Conservation (phyloP, 768 basidiomycete species). For the Lactarius sp. region DNA sequence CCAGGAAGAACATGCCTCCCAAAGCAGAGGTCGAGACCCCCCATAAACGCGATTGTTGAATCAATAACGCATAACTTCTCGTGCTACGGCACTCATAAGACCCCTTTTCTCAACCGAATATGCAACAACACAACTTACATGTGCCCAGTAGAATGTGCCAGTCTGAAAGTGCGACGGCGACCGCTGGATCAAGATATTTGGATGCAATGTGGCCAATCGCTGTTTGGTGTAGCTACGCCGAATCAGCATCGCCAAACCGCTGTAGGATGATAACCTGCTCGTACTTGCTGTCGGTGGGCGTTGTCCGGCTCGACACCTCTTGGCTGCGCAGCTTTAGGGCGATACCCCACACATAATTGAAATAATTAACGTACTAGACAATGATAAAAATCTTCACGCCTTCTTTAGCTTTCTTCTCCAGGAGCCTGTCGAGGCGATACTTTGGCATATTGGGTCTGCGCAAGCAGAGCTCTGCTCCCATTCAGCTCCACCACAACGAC, state of each 20-base stretch:
- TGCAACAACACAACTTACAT: conserved; percentile 48
- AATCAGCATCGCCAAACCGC: neutral
- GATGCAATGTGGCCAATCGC: conserved; percentile 69
- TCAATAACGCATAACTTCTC: conserved; percentile 98
- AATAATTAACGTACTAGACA: conserved; percentile 60
- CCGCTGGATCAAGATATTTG: conserved; percentile 93
- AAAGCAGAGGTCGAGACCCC: conserved; percentile 92
- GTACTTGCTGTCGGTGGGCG: conserved; percentile 89
- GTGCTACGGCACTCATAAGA: conserved; percentile 49
- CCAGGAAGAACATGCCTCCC: conserved; percentile 48
- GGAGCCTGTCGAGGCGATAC: conserved; percentile 80
- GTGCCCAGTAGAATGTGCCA: conserved; percentile 98
- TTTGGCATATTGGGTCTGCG: conserved; percentile 79
- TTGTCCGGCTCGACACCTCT: conserved; percentile 93
- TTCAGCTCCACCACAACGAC: conserved; percentile 4
- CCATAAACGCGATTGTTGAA: conserved; percentile 97
- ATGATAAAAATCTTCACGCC: conserved; percentile 96
- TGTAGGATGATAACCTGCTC: conserved; percentile 27
- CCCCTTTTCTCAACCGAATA: neutral
- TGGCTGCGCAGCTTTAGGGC: conserved; percentile 47
- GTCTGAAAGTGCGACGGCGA: conserved; percentile 98
- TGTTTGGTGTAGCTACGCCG: conserved; percentile 76
- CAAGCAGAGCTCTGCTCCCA: conserved; percentile 64
- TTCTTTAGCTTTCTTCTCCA: conserved; percentile 89
- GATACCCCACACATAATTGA: neutral